phyloP scores from a whole-genome alignment of 78 protist species.

The Cavenderia fasciculata region DNA sequence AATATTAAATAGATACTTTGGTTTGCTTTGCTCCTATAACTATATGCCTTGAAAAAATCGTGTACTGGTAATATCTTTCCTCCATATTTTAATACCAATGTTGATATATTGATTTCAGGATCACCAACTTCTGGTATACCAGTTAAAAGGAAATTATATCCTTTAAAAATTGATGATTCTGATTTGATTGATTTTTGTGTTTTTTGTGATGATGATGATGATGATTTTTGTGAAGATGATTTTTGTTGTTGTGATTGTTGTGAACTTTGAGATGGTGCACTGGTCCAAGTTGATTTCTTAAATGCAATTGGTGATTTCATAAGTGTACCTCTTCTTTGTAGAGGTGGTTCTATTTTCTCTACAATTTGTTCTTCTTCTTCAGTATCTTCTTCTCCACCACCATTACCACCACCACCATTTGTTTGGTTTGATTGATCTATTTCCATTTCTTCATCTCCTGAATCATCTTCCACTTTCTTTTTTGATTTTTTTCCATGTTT shows the following conservation, averaged over 20 bases:
- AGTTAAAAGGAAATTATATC: background rate
- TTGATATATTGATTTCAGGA: background rate
- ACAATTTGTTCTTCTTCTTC: too few species aligned
- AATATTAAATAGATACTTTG: background rate
- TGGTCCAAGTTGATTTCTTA: too few species aligned
- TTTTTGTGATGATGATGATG: background rate
- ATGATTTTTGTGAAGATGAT: background rate
- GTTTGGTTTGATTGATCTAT: background rate
- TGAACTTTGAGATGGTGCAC: too few species aligned
- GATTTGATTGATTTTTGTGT: background rate
- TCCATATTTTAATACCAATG: background rate
- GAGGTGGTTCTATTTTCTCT: too few species aligned
- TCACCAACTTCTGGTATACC: background rate
- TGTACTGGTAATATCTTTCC: background rate
- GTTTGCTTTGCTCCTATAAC: background rate
- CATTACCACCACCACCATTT: too few species aligned
- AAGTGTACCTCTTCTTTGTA: too few species aligned
- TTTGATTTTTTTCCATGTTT: too few species aligned
- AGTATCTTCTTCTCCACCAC: too few species aligned
- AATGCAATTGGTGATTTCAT: too few species aligned
- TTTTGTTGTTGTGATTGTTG: too few species aligned
- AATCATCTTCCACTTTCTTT: too few species aligned
- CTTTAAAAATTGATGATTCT: background rate
- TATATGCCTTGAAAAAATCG: background rate
- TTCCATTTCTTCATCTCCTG: background rate